These are phyloP conservation scores for Xylariaceae sp. DNA, from an alignment of 2,329 filamentous ascomycete species.

Conservation along the genomic window DNA sequence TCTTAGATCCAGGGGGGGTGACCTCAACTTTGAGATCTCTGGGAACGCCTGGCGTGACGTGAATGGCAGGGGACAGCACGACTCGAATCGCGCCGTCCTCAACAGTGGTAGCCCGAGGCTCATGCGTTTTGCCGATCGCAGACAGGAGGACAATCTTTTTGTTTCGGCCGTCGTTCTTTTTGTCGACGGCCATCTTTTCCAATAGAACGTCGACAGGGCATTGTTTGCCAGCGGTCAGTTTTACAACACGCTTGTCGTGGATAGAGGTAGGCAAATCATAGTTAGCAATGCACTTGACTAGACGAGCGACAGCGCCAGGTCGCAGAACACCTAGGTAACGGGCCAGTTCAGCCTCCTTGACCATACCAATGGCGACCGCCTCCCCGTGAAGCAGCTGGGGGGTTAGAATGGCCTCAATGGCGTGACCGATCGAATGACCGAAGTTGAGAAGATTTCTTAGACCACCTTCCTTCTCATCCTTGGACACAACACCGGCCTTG, in stretches of 20 bases:
- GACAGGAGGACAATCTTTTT: slow-evolving; percentile 95
- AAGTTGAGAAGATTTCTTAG: slow-evolving; percentile 94
- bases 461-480: slow-evolving; percentile 90
- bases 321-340: slow-evolving; percentile 82
- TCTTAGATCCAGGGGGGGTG: slow-evolving; percentile 91
- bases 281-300: slow-evolving; percentile 91
- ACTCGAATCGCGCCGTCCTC: slow-evolving; percentile 78
- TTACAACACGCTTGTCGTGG: slow-evolving; percentile 75
- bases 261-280: slow-evolving; percentile 86
- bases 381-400: slow-evolving; percentile 95
- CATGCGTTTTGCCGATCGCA: slow-evolving; percentile 81
- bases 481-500: slow-evolving; percentile 91
- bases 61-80: slow-evolving; percentile 74
- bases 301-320: slow-evolving; percentile 80
- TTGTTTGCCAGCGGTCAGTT: slow-evolving; percentile 77
- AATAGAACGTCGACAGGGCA: slow-evolving; percentile 84
- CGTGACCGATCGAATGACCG: slow-evolving; percentile 96
- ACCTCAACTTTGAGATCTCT: slow-evolving; percentile 65
- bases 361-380: slow-evolving; percentile 95
- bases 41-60: slow-evolving; percentile 69
- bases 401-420: slow-evolving; percentile 90
- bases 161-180: slow-evolving; percentile 93
- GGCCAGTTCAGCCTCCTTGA: slow-evolving; percentile 92
- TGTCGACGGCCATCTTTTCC: slow-evolving; percentile 94
- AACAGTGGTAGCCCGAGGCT: slow-evolving; percentile 86